Conservation (phyloP, 495 filamentous ascomycete genomes). For the Cercophora newfieldiana region DNA sequence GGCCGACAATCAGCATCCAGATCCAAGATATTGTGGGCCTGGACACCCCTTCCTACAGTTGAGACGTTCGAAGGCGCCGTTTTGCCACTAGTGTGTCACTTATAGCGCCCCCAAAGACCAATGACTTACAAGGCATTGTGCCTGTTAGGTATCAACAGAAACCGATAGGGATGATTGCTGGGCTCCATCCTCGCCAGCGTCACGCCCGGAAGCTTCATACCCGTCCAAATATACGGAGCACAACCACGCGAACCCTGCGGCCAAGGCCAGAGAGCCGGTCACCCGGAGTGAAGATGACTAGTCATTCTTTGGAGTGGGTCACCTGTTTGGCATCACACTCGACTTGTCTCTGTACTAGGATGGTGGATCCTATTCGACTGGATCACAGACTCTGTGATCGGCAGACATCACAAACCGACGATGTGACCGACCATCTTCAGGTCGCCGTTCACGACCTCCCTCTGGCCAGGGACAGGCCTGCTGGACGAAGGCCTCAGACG, state of each 20-base stretch:
- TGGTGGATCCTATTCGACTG: background rate
- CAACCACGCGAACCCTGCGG: background rate
- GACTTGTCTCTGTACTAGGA: background rate
- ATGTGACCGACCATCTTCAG: background rate
- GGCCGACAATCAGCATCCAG: background rate
- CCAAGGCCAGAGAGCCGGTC: background rate
- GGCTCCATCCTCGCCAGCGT: background rate
- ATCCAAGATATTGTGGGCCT: background rate
- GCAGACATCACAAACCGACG: background rate
- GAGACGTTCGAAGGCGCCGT: constrained; percentile 5
- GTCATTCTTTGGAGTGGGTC: background rate
- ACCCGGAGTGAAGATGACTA: background rate
- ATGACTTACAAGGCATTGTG: background rate
- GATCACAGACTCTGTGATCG: background rate
- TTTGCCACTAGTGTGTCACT: constrained; percentile 17
- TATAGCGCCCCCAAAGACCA: background rate
- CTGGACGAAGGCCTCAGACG: too few species aligned
- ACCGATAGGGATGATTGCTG: background rate
- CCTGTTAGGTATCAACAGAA: background rate
- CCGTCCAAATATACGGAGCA: background rate
- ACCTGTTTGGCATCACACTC: background rate
- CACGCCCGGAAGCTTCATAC: background rate
- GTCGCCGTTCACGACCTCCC: background rate
- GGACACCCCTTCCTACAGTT: background rate
- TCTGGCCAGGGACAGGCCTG: too few species aligned